A percentile compares a stretch with the other conserved stretches of the same genome.
These are phyloP conservation scores for Omphalotus olearius DNA, from an alignment of 1,284 basidiomycete genomes.

Conservation along the genomic window DNA sequence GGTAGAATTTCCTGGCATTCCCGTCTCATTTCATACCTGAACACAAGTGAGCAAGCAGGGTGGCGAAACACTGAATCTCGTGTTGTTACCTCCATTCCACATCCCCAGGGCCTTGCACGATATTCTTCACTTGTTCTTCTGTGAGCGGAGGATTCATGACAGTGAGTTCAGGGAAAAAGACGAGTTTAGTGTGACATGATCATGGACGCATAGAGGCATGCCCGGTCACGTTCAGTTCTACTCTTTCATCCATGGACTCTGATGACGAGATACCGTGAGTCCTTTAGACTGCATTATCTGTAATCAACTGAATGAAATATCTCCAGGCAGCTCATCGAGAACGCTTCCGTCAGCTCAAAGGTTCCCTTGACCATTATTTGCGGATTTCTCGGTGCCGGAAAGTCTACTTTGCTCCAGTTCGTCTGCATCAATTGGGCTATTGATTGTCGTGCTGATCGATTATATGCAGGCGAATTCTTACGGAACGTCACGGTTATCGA, in stretches of 20 bases:
- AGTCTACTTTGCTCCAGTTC: conserved; percentile 81
- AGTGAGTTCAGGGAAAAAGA: not conserved
- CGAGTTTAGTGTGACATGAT: not conserved
- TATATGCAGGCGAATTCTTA: conserved; percentile 71
- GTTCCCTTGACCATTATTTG: conserved; percentile 89
- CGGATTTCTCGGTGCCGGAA: conserved; percentile 89
- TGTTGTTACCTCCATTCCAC: conserved; percentile 68
- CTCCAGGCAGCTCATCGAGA: conserved; percentile 45
- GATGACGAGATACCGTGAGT: conserved; percentile 4
- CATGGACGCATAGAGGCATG: not conserved
- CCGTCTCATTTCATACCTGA: conserved; percentile 90
- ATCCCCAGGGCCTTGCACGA: conserved; percentile 72
- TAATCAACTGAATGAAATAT: not conserved
- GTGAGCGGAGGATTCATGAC: conserved; percentile 21
- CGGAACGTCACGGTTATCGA: conserved; percentile 86
- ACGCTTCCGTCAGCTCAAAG: conserved; percentile 13
- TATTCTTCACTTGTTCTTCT: conserved; percentile 54
- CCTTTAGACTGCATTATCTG: not conserved
- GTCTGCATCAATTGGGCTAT: conserved; percentile 16
- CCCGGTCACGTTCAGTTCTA: not conserved
- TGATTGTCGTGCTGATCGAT: conserved; percentile 3
- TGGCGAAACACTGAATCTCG: not conserved
- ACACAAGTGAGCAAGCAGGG: conserved; percentile 4
- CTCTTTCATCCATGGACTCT: conserved; percentile 9
- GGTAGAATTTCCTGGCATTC: conserved; percentile 92